phyloP scores from a whole-genome alignment of 257 asterid genomes.

The Salvia miltiorrhiza region DNA sequence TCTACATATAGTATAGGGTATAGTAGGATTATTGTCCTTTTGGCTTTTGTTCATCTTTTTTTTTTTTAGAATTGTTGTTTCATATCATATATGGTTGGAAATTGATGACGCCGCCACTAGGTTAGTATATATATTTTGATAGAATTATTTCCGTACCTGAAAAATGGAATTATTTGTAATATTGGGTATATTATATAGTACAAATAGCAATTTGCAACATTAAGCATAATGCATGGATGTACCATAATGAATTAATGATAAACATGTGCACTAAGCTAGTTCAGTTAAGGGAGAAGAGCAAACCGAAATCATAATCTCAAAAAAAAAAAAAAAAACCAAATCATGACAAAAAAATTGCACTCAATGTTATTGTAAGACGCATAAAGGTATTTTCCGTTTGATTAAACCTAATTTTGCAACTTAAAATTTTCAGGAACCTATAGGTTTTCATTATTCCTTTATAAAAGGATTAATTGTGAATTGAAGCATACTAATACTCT shows the following conservation, averaged over 20 bases:
- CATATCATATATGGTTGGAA: not conserved
- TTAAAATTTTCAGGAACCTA: not conserved
- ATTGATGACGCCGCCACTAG: not conserved
- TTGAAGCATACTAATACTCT: no score
- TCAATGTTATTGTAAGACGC: not conserved
- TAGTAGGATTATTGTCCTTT: slow-evolving; percentile 1
- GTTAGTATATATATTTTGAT: not conserved
- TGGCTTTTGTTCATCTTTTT: not conserved
- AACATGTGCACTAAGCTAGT: no score
- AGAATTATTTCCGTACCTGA: no score
- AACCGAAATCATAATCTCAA: not conserved
- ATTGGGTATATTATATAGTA: not conserved
- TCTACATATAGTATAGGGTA: not conserved
- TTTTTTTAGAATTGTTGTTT: not conserved
- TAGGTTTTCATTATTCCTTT: no score
- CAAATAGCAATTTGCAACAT: not conserved
- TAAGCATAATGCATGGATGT: not conserved
- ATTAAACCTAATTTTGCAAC: not conserved
- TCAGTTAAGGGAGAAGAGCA: not conserved
- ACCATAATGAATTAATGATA: no score
- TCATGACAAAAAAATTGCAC: not conserved
- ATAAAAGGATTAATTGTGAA: no score
- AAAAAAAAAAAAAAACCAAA: not conserved
- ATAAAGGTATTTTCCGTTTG: not conserved
- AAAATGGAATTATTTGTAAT: no score